Conservation (phyloP, 2,329 filamentous ascomycete species). For the Penicillium hordei region DNA sequence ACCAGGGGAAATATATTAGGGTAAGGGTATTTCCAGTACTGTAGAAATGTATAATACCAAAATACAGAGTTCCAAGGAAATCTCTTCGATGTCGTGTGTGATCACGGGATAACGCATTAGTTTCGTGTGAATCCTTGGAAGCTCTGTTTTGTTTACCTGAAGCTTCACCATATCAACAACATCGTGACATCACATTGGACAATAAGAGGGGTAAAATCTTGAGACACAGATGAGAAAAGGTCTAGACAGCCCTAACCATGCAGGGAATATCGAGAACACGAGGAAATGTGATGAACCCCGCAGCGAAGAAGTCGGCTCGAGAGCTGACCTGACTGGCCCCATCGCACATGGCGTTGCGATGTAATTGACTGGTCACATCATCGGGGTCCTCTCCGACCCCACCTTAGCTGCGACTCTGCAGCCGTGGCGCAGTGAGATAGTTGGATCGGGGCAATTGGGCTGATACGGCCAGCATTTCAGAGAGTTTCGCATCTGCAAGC, state of each 20-base stretch:
- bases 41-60: conserved; percentile 4
- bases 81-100: conserved; percentile 19
- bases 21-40: conserved; percentile 23
- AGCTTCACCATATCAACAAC: background rate
- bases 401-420: conserved; percentile 10
- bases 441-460: conserved; percentile 12
- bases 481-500: conserved; percentile 8
- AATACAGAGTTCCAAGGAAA: background rate
- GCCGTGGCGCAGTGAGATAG: conserved; percentile 16
- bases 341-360: conserved; percentile 27
- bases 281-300: conserved; percentile 28
- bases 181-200: conserved; percentile 23
- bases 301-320: conserved; percentile 21
- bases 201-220: background rate
- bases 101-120: conserved; percentile 29
- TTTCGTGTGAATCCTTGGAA: conserved; percentile 14
- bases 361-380: conserved; percentile 27
- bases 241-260: conserved; percentile 8
- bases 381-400: conserved; percentile 16
- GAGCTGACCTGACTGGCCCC: conserved; percentile 19
- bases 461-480: conserved; percentile 5
- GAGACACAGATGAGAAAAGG: conserved; percentile 8
- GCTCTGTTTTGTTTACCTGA: conserved; percentile 24
- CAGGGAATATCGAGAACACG: conserved; percentile 1
- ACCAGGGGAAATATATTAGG: background rate